Conservation (phyloP, 139 green algal species). For the Chlorella sp. region DNA sequence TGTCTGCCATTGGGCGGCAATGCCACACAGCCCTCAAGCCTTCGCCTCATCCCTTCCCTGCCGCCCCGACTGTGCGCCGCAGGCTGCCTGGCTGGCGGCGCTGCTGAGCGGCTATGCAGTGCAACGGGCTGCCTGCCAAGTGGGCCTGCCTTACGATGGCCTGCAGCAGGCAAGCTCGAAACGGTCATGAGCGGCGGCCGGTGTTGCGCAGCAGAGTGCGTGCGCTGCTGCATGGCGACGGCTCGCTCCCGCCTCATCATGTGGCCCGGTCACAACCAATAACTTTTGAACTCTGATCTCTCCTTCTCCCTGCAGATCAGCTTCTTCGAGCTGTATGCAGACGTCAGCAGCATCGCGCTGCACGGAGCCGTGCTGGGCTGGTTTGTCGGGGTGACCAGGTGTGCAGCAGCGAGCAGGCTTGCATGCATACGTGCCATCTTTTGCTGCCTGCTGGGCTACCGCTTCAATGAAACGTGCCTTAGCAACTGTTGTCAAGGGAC, state of each 20-base stretch:
- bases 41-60: neutral
- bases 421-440: too few species aligned
- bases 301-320: neutral
- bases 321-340: constrained; percentile 37
- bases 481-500: too few species aligned
- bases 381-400: constrained; percentile 47
- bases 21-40: too few species aligned
- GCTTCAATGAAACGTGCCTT: too few species aligned
- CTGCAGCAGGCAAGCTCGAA: neutral
- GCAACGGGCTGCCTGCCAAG: constrained; percentile 21
- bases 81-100: constrained; percentile 15
- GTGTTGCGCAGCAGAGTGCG: neutral
- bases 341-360: constrained; percentile 43
- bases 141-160: constrained; percentile 23
- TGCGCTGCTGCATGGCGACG: neutral
- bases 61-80: neutral
- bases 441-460: too few species aligned
- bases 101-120: constrained; percentile 28
- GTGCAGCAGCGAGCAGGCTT: too few species aligned
- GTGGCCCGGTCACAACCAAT: neutral
- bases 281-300: too few species aligned
- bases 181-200: neutral
- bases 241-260: neutral
- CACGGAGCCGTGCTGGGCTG: constrained; percentile 53
- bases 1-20: too few species aligned